Evolutionary conservation across 1,284 basidiomycete species (phyloP).

Genomic region (Cutaneotrichosporon cutaneum): DNA sequence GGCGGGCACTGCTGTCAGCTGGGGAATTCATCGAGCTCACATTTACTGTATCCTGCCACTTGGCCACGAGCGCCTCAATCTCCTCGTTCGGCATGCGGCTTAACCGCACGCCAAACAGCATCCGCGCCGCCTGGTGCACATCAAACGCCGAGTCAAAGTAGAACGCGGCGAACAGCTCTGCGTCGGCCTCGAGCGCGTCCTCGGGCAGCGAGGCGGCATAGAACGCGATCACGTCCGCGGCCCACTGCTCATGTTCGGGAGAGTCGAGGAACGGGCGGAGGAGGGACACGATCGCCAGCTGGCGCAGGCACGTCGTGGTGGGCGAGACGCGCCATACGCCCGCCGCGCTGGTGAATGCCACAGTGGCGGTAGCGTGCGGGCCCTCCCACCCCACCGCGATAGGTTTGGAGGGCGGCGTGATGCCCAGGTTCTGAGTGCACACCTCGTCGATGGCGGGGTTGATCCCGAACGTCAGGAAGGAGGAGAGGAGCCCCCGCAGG

Average conservation of each 20-base stretch:
- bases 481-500: conserved; percentile 48
- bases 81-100: conserved; percentile 67
- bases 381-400: conserved; percentile 58
- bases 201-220: conserved; percentile 68
- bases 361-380: conserved; percentile 12
- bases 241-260: conserved; percentile 68
- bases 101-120: conserved; percentile 72
- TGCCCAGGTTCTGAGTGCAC: conserved; percentile 53
- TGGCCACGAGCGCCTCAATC: conserved; percentile 59
- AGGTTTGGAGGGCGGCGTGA: conserved; percentile 51
- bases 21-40: conserved; percentile 22
- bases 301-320: conserved; percentile 63
- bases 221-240: conserved; percentile 70
- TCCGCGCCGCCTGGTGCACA: conserved; percentile 68
- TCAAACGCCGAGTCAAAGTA: conserved; percentile 74
- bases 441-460: conserved; percentile 66
- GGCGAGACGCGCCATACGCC: conserved; percentile 68
- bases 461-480: conserved; percentile 56
- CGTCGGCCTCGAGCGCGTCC: conserved; percentile 63
- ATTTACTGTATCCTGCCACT: conserved; percentile 25
- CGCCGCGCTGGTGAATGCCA: conserved; percentile 2
- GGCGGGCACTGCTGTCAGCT: conserved; percentile 64
- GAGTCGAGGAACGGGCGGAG: conserved; percentile 69
- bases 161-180: conserved; percentile 67
- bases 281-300: conserved; percentile 65